phyloP scores from a whole-genome alignment of 2,329 filamentous ascomycete genomes.

The Parascedosporium putredinis region DNA sequence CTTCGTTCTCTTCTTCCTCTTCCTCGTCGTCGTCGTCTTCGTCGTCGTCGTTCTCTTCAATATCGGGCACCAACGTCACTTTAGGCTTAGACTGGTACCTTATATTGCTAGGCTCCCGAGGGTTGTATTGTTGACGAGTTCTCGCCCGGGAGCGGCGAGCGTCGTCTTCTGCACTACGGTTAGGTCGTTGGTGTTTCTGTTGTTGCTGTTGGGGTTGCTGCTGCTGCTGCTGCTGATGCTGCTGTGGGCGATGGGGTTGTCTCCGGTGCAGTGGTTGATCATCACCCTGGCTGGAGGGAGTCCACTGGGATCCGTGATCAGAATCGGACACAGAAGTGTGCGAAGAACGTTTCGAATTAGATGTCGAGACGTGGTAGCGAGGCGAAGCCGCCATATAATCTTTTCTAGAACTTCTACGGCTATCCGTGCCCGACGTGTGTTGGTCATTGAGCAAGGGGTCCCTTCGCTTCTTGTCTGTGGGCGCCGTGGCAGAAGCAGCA shows the following conservation, averaged over 20 bases:
- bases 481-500: too few species aligned
- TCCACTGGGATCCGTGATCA: constrained; percentile 27
- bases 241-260: too few species aligned
- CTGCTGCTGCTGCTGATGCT: too few species aligned
- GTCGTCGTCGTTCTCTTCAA: constrained; percentile 2
- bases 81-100: background rate
- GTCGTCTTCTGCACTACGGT: background rate
- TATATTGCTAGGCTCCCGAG: background rate
- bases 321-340: constrained; percentile 26
- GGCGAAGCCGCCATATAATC: constrained; percentile 24
- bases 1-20: background rate
- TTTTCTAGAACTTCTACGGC: constrained; percentile 19
- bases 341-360: constrained; percentile 23
- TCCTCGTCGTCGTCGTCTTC: constrained; percentile 2
- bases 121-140: background rate
- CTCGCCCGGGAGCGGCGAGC: background rate
- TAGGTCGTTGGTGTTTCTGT: too few species aligned
- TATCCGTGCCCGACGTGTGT: constrained; percentile 16
- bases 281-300: constrained; percentile 23
- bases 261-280: too few species aligned
- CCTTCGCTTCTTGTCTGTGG: background rate
- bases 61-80: constrained; percentile 1
- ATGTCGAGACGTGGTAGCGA: constrained; percentile 26
- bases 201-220: too few species aligned
- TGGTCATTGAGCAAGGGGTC: constrained; percentile 10